Base-by-base conservation (phyloP, 139 green algal genomes). In the Pedinophyceae sp. region DNA sequence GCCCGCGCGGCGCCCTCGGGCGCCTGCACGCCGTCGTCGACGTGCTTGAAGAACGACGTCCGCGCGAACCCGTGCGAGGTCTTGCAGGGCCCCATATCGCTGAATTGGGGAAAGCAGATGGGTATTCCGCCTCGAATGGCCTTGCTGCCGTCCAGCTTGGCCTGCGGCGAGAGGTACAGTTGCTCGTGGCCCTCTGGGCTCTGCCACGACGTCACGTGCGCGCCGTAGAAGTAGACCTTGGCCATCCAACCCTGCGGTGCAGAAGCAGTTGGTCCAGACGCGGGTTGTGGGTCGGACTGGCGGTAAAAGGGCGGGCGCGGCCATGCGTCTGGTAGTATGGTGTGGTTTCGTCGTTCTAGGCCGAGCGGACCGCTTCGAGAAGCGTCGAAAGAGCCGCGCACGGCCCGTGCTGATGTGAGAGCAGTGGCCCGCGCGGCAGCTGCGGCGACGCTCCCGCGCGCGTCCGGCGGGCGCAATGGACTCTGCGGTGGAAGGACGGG, bases 81-180 rank as follows among this genome's bases (percentile, higher is more conserved):
- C 27, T 62, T 38, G n/a, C 82, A 50, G 0, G 64, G 72, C 0
- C 85, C 85, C 46, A 94, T 67, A 48, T 82, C 72, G 50, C 69
- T 68, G 67, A 94, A 93, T 59, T 94, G 85, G 1, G 76, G 85
- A 28, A 82, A 94, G 74, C 85, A 94, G 6, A 94, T 58, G 1
- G 85, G 85, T 16, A 88, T 62, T 2, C 85, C 84, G 22, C 84
- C 84, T 27, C 82, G 93, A 3, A 91, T 55, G 0, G 85, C 83
- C 30, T 81, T 75, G 59, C 71, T 85, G 16, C 84, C 47, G 48
- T 89, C 92, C 0, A 92, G n/a, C 19, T 83, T 49, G 28, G 89
- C 74, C 74, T 89, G 64, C 49, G 56, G 0, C 7, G 7, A 16
- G 30, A 52, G 28, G 17, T 18, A 23, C 18, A 53, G 25, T 53